These are phyloP conservation scores for Claviceps africana DNA, from an alignment of 2,329 filamentous ascomycete species.

Conservation along the genomic window DNA sequence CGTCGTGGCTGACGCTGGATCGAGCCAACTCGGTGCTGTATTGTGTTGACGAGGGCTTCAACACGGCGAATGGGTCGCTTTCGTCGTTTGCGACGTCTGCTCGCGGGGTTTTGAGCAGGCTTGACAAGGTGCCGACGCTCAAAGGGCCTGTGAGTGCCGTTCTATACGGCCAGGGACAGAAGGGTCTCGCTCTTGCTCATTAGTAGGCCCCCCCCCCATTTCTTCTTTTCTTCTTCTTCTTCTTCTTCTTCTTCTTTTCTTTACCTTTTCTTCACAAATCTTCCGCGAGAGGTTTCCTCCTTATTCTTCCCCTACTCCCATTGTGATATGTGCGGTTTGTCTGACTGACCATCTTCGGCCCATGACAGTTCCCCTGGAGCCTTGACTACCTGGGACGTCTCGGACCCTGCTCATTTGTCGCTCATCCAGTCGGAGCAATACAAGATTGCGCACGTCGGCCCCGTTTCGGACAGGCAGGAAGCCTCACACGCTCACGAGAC, in stretches of 20 bases:
- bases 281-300: not conserved
- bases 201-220: too few relatives aligned
- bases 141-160: constrained; percentile 30
- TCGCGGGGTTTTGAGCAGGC: constrained; percentile 24
- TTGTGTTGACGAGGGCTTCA: constrained; percentile 45
- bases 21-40: constrained; percentile 34
- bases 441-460: constrained; percentile 22
- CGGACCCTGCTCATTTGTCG: constrained; percentile 22
- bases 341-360: not conserved
- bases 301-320: not conserved
- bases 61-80: constrained; percentile 33
- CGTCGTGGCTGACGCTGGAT: constrained; percentile 48
- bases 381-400: constrained; percentile 31
- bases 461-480: constrained; percentile 34
- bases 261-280: not conserved
- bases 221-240: not conserved
- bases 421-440: constrained; percentile 26
- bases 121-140: constrained; percentile 22
- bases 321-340: not conserved
- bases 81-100: constrained; percentile 22
- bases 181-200: constrained; percentile 28
- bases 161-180: constrained; percentile 27
- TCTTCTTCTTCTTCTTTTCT: not conserved
- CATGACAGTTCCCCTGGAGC: constrained; percentile 23
- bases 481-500: constrained; percentile 49